Evolutionary conservation across 352 stramenopile species (phyloP), one percentile per base, ranked within the genome.

Genomic region (Globisporangium iwayamae): DNA sequence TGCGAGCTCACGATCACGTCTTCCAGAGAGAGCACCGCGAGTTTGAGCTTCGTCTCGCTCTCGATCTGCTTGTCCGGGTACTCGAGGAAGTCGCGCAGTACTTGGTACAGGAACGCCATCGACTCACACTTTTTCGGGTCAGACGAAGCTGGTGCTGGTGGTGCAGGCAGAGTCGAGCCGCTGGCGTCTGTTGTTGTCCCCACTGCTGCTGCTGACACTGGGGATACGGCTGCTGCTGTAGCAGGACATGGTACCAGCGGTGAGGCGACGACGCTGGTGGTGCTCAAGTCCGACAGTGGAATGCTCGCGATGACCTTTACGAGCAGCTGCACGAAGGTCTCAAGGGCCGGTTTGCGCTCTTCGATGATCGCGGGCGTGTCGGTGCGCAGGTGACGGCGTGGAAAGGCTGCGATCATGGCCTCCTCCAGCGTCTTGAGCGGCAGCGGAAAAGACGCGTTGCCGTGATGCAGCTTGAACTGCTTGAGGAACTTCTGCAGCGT

Each of bases 11-110:
- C 83, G 8, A 93, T 78, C 28, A 94, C 86, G 53, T 94, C 86
- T 60, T 94, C 83, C 11, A 94, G 77, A 34, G 86, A 91, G 39
- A 94, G 57, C 46, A 94, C 82, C 3, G 86, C 83, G 25, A 93
- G 67, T 67, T 90, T 94, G 22, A 92, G 79, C 65, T 91, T 91
- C 39, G 82, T 80, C 62, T 94, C 86, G 62, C 80, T 92, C 64
- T 94, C 82, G 54, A 94, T 91, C 68, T 94, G 83, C 72, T 86
- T 90, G 79, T 92, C 83, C 18, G 86, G 81, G 66, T 92, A 94
- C 71, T 86, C 79, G 46, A 94, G 74, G 61, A 94, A 94, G 64
- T 92, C 79, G 10, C 83, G 80, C 52, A 94, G 63, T 52, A 91
- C 81, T 56, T 86, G 72, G 70, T 93, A 92, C 18, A 95, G 66